Evolutionary conservation across 441 rosid species (phyloP).

Genomic region (Breynia disticha): DNA sequence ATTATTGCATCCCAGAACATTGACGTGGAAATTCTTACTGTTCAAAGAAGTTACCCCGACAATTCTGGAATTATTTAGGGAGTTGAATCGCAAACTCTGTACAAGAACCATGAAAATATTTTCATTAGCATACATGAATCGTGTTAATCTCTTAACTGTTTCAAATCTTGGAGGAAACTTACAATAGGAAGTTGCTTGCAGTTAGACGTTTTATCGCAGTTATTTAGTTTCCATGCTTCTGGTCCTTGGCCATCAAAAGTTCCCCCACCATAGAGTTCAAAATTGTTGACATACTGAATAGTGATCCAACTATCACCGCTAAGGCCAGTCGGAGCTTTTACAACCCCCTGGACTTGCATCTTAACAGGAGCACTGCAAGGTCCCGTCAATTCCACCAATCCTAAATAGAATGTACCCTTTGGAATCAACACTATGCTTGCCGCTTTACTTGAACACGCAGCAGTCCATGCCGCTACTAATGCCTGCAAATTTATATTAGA

Average conservation of each 20-base stretch:
- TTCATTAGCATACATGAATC: background rate
- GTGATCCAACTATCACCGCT: slow-evolving; percentile 31
- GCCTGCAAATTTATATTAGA: slow-evolving; percentile 19
- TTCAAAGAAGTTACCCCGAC: slow-evolving; percentile 3
- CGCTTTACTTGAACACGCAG: slow-evolving; percentile 30
- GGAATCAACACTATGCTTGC: slow-evolving; percentile 33
- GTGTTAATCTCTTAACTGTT: background rate
- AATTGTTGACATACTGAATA: slow-evolving; percentile 22
- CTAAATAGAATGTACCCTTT: slow-evolving; percentile 25
- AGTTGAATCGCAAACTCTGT: slow-evolving; percentile 36
- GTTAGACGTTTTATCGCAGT: slow-evolving; percentile 14
- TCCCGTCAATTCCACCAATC: slow-evolving; percentile 23
- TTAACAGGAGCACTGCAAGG: slow-evolving; percentile 39
- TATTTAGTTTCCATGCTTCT: slow-evolving; percentile 26
- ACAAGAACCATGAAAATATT: background rate
- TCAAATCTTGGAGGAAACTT: slow-evolving; percentile 1
- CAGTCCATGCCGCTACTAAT: slow-evolving; percentile 28
- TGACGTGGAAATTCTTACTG: slow-evolving; percentile 8
- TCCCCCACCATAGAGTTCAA: slow-evolving; percentile 42
- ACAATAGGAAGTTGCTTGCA: slow-evolving; percentile 36
- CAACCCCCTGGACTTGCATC: slow-evolving; percentile 30
- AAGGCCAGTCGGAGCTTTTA: slow-evolving; percentile 27
- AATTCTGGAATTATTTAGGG: background rate
- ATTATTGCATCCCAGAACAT: slow-evolving; percentile 6
- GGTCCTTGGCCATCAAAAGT: slow-evolving; percentile 55